phyloP scores from a whole-genome alignment of 208 protist species.

The Trypanosoma theileri region DNA sequence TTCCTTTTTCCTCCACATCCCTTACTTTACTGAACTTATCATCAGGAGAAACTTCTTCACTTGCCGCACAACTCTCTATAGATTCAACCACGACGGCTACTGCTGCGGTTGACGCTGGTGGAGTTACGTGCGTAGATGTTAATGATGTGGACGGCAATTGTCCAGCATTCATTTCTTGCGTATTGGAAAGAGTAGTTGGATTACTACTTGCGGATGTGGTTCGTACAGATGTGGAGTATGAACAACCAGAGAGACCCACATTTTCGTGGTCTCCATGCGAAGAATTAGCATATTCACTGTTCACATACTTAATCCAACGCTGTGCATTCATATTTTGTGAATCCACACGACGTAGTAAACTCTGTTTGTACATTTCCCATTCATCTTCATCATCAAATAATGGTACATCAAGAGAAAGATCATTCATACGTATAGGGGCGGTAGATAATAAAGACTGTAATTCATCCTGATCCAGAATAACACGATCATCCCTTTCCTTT shows the following conservation, averaged over 20 bases:
- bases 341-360: conserved; percentile 9
- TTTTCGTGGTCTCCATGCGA: conserved; percentile 2
- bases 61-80: too few relatives aligned
- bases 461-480: too few relatives aligned
- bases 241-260: conserved; percentile 7
- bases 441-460: too few relatives aligned
- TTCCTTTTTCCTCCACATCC: too few relatives aligned
- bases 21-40: too few relatives aligned
- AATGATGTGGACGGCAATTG: too few relatives aligned
- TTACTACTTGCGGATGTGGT: conserved; percentile 9
- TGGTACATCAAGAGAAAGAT: conserved; percentile 10
- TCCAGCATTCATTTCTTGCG: too few relatives aligned
- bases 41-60: too few relatives aligned
- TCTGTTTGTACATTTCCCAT: conserved; percentile 53
- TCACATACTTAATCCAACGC: conserved; percentile 16
- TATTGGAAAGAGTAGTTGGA: neutral
- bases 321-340: neutral
- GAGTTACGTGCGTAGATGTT: too few relatives aligned
- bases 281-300: neutral
- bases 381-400: conserved; percentile 49
- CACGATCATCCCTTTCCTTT: neutral
- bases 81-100: too few relatives aligned
- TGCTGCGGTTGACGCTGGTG: too few relatives aligned
- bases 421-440: neutral
- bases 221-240: neutral